Conservation (phyloP, 192 early-diverging fungal genomes). For the Thamnidium elegans region DNA sequence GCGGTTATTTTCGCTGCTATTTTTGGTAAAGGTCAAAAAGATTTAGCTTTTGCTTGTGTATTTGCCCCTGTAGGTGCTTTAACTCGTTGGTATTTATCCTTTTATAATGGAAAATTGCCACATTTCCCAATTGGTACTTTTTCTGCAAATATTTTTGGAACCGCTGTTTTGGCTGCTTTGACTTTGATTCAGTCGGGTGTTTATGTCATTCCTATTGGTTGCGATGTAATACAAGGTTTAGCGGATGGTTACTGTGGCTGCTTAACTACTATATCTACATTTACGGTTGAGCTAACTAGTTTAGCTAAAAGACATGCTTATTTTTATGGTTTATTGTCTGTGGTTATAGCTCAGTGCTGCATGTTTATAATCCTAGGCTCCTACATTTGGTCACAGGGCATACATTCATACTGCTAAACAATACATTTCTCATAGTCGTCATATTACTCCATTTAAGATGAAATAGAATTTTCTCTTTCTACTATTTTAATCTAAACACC, state of each 20-base stretch:
- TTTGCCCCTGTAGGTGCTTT: constrained; percentile 53
- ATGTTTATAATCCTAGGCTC: constrained; percentile 45
- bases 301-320: constrained; percentile 33
- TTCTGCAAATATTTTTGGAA: constrained; percentile 46
- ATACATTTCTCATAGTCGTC: too few species aligned
- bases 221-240: constrained; percentile 40
- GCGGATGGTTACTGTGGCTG: constrained; percentile 53
- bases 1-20: constrained; percentile 38
- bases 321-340: constrained; percentile 32
- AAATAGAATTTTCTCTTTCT: too few species aligned
- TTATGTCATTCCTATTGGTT: constrained; percentile 24
- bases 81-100: constrained; percentile 48
- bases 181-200: constrained; percentile 38
- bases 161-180: constrained; percentile 41
- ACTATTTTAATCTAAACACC: too few species aligned
- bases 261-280: constrained; percentile 27
- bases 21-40: constrained; percentile 18
- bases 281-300: constrained; percentile 32
- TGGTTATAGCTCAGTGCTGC: constrained; percentile 32
- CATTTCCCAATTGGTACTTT: constrained; percentile 53
- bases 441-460: too few species aligned
- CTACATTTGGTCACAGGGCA: constrained; percentile 41
- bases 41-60: constrained; percentile 42
- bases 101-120: constrained; percentile 33
- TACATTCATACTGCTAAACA: constrained; percentile 6